Percentiles rank a stretch among this genome's conserved stretches.
phyloP scores from a whole-genome alignment of 768 basidiomycete species.

The Amanita pallidorosea region DNA sequence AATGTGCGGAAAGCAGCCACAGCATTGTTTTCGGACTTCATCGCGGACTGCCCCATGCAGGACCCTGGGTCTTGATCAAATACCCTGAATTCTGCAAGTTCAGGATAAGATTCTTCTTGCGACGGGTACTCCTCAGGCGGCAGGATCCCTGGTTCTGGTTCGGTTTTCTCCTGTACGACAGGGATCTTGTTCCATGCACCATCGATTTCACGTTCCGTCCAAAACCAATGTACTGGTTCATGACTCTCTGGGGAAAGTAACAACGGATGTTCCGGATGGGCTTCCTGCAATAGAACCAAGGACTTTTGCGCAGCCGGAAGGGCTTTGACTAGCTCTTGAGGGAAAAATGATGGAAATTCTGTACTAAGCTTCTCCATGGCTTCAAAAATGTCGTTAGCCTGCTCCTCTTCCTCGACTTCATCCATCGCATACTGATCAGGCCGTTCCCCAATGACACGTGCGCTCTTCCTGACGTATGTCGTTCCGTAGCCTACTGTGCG shows the following conservation, averaged over 20 bases:
- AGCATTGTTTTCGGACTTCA: constrained; percentile 17
- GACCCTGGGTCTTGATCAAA: constrained; percentile 64
- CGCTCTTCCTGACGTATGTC: constrained; percentile 16
- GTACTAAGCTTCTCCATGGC: constrained; percentile 24
- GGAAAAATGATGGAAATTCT: constrained; percentile 57
- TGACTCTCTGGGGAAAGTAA: constrained; percentile 21
- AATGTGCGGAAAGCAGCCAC: constrained; percentile 30
- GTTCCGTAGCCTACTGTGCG: constrained; percentile 46
- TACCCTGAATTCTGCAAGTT: constrained; percentile 35
- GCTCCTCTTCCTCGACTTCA: constrained; percentile 26
- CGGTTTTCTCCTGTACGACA: constrained; percentile 1
- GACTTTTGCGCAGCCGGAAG: constrained; percentile 63
- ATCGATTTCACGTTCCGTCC: constrained; percentile 44
- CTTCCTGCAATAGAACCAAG: constrained; percentile 49
- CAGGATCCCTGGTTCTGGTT: neutral
- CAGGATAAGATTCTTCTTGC: constrained; percentile 18
- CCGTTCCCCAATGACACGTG: constrained; percentile 15
- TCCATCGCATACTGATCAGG: constrained; percentile 22
- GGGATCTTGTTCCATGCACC: constrained; percentile 29
- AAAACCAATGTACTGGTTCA: constrained; percentile 44
- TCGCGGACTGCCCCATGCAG: constrained; percentile 15
- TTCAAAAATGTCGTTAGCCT: constrained; percentile 29
- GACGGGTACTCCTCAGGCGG: neutral
- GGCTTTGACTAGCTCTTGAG: constrained; percentile 33
- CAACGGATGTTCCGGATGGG: constrained; percentile 54